These are phyloP conservation scores for Tetracladium marchalianum DNA, from an alignment of 495 filamentous ascomycete genomes.

Conservation along the genomic window DNA sequence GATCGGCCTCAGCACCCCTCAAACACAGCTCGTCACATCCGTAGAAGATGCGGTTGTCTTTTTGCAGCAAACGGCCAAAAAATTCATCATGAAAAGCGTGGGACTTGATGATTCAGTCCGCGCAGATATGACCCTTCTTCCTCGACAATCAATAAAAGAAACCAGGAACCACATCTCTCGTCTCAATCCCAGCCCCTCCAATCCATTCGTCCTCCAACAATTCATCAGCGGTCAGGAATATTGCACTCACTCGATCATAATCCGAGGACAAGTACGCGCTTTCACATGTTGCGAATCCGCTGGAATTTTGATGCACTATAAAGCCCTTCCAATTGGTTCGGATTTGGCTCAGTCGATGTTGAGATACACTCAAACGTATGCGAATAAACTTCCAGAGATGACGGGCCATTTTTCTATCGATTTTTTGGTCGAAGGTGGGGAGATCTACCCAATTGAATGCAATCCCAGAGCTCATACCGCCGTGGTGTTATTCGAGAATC, in stretches of 20 bases:
- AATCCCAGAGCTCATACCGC: conserved; percentile 55
- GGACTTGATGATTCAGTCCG: conserved; percentile 35
- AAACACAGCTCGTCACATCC: conserved; percentile 46
- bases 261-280: conserved; percentile 46
- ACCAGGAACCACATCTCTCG: conserved; percentile 43
- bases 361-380: conserved; percentile 48
- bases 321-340: conserved; percentile 39
- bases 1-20: conserved; percentile 46
- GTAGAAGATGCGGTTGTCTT: conserved; percentile 41
- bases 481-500: conserved; percentile 35
- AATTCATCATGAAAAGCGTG: conserved; percentile 53
- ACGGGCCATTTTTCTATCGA: conserved; percentile 64
- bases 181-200: conserved; percentile 40
- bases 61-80: conserved; percentile 25
- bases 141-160: conserved; percentile 36
- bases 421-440: conserved; percentile 42
- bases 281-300: conserved; percentile 51
- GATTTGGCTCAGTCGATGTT: conserved; percentile 43
- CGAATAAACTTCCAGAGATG: conserved; percentile 27
- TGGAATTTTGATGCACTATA: conserved; percentile 52
- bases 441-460: conserved; percentile 49
- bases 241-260: conserved; percentile 55
- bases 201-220: conserved; percentile 60
- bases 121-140: conserved; percentile 41
- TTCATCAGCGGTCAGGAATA: conserved; percentile 53